phyloP scores from a whole-genome alignment of 2,329 filamentous ascomycete genomes.

The Cyphellophora europaea region DNA sequence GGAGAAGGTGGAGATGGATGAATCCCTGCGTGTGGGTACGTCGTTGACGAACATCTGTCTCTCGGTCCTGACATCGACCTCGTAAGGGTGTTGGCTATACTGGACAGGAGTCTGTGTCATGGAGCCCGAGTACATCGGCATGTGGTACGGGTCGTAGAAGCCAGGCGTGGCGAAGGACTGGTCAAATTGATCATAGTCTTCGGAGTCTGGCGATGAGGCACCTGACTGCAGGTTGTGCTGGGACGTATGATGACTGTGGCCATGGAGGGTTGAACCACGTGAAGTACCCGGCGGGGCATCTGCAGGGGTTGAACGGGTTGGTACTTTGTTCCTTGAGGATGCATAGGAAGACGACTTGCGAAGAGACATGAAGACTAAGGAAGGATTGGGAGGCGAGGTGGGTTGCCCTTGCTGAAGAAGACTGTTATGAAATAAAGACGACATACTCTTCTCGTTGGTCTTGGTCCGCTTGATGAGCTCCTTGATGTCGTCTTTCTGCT shows the following conservation, averaged over 20 bases:
- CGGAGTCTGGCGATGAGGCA: slow-evolving; percentile 71
- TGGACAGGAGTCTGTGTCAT: slow-evolving; percentile 50
- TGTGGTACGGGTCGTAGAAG: slow-evolving; percentile 30
- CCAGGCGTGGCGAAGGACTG: slow-evolving; percentile 46
- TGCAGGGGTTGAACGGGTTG: slow-evolving; percentile 58
- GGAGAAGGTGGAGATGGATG: slow-evolving; percentile 84
- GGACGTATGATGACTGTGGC: neutral
- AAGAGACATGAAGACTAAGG: neutral
- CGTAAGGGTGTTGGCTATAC: slow-evolving; percentile 59
- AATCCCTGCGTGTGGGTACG: slow-evolving; percentile 74
- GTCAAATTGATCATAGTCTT: slow-evolving; percentile 60
- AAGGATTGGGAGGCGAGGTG: neutral
- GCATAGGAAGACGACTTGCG: neutral
- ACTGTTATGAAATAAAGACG: slow-evolving; percentile 20
- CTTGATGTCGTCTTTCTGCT: slow-evolving; percentile 94
- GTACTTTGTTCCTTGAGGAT: slow-evolving; percentile 32
- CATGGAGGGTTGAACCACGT: neutral
- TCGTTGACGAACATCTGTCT: slow-evolving; percentile 90
- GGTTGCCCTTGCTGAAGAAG: neutral
- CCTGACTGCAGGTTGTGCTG: slow-evolving; percentile 27
- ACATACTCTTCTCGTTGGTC: slow-evolving; percentile 71
- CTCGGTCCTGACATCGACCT: slow-evolving; percentile 94
- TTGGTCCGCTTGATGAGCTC: slow-evolving; percentile 96
- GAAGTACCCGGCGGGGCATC: neutral
- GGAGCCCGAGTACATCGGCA: slow-evolving; percentile 37